Evolutionary conservation across 345 rosid genomes (phyloP), one percentile per base, ranked within the genome.

Genomic region (Garcia nutans): DNA sequence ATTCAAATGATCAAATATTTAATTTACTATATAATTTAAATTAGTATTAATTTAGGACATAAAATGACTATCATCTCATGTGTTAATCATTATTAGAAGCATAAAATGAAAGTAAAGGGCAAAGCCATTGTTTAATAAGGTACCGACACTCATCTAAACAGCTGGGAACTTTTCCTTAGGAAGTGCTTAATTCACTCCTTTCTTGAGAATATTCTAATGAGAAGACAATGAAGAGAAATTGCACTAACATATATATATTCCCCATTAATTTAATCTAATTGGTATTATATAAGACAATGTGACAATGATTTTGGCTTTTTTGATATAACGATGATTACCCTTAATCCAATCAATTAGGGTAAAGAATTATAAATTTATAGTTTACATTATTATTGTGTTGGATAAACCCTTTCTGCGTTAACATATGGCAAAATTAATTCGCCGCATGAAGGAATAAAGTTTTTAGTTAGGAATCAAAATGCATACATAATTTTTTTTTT

Each of bases 181-280:
- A 54, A 52, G 20, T 52, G 61, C 73, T 26, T 9, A 70, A 52
- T 70, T 70, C 47, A 55, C 73, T 70, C 73, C 23, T 31, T 11
- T 31, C 24, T 50, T 60, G 33, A n/a, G n/a, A n/a, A n/a, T n/a
- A n/a, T n/a, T n/a, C n/a, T n/a, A n/a, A n/a, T n/a, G n/a, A n/a
- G n/a, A n/a, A n/a, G n/a, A n/a, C n/a, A n/a, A n/a, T n/a, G n/a
- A n/a, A n/a, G n/a, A n/a, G n/a, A n/a, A n/a, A n/a, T n/a, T n/a
- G n/a, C n/a, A n/a, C n/a, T n/a, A n/a, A n/a, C n/a, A n/a, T n/a
- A n/a, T n/a, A n/a, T n/a, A n/a, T n/a, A n/a, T n/a, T n/a, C 50
- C 15, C 13, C 1, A 10, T 63, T 37, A 63, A 24, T 63, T 63
- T 26, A 31, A 9, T 59, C 23, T 22, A 23, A 10, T 59, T 19